Evolutionary conservation across 768 basidiomycete species (phyloP).

Genomic region (Agrocybe pediades): DNA sequence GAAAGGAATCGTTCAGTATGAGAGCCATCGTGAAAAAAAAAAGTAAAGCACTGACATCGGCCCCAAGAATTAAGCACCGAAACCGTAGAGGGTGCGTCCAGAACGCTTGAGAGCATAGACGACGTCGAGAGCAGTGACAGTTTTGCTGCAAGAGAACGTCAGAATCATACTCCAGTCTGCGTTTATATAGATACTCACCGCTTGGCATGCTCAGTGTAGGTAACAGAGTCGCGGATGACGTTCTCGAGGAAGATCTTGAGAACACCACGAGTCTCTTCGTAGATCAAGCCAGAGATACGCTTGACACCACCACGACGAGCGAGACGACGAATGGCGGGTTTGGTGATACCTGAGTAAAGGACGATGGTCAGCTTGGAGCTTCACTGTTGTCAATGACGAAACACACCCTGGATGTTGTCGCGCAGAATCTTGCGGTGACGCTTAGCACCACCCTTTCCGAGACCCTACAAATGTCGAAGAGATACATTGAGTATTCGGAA

Average conservation of each 20-base stretch:
- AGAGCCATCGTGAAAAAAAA: not conserved
- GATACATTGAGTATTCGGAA: not conserved
- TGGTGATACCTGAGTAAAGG: slow-evolving; percentile 38
- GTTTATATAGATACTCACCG: no score
- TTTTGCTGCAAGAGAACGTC: slow-evolving; percentile 51
- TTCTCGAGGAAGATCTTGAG: slow-evolving; percentile 73
- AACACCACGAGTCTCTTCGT: slow-evolving; percentile 83
- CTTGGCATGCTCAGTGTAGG: slow-evolving; percentile 93
- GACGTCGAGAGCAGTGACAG: slow-evolving; percentile 86
- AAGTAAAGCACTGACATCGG: no score
- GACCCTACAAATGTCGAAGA: slow-evolving; percentile 47
- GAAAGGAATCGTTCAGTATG: not conserved
- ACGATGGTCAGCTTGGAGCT: not conserved
- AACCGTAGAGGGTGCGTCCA: slow-evolving; percentile 80
- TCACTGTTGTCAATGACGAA: slow-evolving; percentile 14
- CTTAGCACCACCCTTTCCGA: slow-evolving; percentile 80
- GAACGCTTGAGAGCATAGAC: slow-evolving; percentile 76
- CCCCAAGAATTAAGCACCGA: slow-evolving; percentile 72
- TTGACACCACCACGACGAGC: slow-evolving; percentile 86
- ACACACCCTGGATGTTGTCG: slow-evolving; percentile 75
- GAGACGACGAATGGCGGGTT: slow-evolving; percentile 77
- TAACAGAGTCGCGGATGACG: slow-evolving; percentile 89
- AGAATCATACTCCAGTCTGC: not conserved
- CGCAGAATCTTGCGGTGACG: slow-evolving; percentile 82
- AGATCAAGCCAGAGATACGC: slow-evolving; percentile 74